Percentiles rank a stretch among this genome's conserved stretches.
These are phyloP conservation scores for Paecilomyces variotii DNA, from an alignment of 2,329 filamentous ascomycete species.

Conservation along the genomic window DNA sequence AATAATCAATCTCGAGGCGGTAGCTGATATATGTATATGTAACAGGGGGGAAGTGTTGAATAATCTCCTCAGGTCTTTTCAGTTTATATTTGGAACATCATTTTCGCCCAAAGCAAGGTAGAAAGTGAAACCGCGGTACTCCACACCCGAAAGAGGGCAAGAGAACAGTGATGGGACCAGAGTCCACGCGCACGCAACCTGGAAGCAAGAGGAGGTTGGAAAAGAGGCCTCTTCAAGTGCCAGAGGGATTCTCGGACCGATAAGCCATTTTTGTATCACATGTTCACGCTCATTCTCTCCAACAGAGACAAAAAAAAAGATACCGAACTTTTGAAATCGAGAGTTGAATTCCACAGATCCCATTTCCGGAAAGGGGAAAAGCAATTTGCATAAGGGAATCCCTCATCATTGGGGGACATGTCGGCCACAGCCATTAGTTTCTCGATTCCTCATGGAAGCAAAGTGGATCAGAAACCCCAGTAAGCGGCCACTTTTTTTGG, in stretches of 20 bases:
- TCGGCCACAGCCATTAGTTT: conserved; percentile 39
- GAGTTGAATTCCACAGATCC: neutral
- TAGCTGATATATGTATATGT: neutral
- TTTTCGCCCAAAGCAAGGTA: conserved; percentile 19
- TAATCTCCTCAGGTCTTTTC: conserved; percentile 40
- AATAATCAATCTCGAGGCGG: neutral
- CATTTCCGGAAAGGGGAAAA: neutral
- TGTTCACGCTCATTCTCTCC: neutral
- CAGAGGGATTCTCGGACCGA: neutral
- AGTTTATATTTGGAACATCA: conserved; percentile 34
- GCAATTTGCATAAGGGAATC: neutral
- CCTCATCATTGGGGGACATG: conserved; percentile 9
- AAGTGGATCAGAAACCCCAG: conserved; percentile 35
- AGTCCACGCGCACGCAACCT: neutral
- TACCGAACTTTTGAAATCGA: neutral
- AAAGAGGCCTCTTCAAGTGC: neutral
- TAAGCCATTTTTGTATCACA: neutral
- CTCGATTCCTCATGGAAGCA: conserved; percentile 32
- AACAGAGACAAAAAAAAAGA: neutral
- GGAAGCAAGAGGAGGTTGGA: neutral
- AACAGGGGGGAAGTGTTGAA: neutral
- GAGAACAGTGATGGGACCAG: neutral
- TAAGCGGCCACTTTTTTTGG: conserved; percentile 17
- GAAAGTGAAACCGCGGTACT: conserved; percentile 23
- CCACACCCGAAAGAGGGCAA: conserved; percentile 2